Conservation (phyloP, 116 monocot genomes). For the Iris pallida region DNA sequence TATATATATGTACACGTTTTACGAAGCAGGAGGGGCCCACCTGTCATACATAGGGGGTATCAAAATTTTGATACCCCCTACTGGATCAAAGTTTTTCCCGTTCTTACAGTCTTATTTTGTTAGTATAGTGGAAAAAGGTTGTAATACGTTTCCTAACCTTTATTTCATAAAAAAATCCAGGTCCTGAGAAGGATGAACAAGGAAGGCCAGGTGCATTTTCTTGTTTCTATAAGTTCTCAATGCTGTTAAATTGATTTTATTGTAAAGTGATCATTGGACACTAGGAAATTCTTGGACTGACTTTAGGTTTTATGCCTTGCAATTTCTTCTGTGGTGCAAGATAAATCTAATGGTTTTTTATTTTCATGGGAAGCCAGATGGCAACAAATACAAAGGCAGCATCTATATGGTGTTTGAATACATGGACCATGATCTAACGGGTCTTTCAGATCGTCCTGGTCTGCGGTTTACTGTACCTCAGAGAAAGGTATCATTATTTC, state of each 20-base stretch:
- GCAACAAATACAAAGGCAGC: slow-evolving; percentile 86
- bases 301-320: neutral
- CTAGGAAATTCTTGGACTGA: neutral
- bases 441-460: slow-evolving; percentile 77
- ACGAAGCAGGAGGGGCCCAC: too few relatives aligned
- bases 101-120: neutral
- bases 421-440: slow-evolving; percentile 97
- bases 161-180: slow-evolving; percentile 19
- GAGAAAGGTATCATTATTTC: slow-evolving; percentile 52
- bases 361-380: slow-evolving; percentile 32
- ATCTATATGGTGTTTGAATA: slow-evolving; percentile 98
- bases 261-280: too few relatives aligned
- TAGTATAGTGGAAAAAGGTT: too few relatives aligned
- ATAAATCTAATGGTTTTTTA: slow-evolving; percentile 9
- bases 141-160: neutral
- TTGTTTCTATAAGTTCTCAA: neutral
- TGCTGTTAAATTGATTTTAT: too few relatives aligned
- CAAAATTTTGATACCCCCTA: too few relatives aligned
- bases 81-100: too few relatives aligned
- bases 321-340: neutral
- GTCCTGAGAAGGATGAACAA: slow-evolving; percentile 90
- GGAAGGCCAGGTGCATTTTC: slow-evolving; percentile 53
- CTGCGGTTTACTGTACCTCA: slow-evolving; percentile 86
- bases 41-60: too few relatives aligned
- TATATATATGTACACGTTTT: too few relatives aligned